Evolutionary conservation across 257 asterid genomes (phyloP).

Genomic region (Nyctanthes arbortristis): DNA sequence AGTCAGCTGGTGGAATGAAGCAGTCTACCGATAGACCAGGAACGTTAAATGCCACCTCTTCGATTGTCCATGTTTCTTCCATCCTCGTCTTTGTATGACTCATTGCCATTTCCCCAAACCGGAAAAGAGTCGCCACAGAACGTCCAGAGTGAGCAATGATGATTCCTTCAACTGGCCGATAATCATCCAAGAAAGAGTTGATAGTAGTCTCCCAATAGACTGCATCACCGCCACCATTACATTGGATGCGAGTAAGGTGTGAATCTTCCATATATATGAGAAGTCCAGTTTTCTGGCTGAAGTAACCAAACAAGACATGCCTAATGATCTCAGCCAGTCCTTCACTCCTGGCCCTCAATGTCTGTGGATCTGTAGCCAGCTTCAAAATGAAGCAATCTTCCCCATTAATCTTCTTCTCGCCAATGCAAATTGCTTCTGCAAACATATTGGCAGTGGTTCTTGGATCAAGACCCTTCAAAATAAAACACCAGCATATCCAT

Average conservation of each 20-base stretch:
- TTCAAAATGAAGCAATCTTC: constrained; percentile 26
- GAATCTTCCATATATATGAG: constrained; percentile 26
- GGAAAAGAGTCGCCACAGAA: constrained; percentile 22
- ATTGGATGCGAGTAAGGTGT: constrained; percentile 27
- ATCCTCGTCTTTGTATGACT: constrained; percentile 22
- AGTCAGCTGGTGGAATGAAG: constrained; percentile 17
- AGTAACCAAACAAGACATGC: constrained; percentile 21
- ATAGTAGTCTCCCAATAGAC: constrained; percentile 25
- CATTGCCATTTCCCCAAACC: constrained; percentile 23
- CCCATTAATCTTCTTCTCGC: constrained; percentile 25
- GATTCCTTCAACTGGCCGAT: constrained; percentile 25
- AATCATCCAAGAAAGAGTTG: constrained; percentile 22
- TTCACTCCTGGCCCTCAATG: constrained; percentile 24
- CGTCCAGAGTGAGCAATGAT: constrained; percentile 26
- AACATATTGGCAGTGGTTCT: constrained; percentile 26
- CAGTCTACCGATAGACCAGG: constrained; percentile 24
- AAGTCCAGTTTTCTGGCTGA: constrained; percentile 27
- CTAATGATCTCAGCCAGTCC: constrained; percentile 28
- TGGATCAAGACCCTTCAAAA: constrained; percentile 26
- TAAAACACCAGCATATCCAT: not conserved
- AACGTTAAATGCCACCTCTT: constrained; percentile 23
- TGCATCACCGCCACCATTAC: constrained; percentile 19
- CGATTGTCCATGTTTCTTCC: constrained; percentile 28
- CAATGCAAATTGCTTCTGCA: constrained; percentile 25
- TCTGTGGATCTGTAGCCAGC: constrained; percentile 18